Base-by-base conservation (phyloP, 768 basidiomycete species). In the Artomyces pyxidatus region DNA sequence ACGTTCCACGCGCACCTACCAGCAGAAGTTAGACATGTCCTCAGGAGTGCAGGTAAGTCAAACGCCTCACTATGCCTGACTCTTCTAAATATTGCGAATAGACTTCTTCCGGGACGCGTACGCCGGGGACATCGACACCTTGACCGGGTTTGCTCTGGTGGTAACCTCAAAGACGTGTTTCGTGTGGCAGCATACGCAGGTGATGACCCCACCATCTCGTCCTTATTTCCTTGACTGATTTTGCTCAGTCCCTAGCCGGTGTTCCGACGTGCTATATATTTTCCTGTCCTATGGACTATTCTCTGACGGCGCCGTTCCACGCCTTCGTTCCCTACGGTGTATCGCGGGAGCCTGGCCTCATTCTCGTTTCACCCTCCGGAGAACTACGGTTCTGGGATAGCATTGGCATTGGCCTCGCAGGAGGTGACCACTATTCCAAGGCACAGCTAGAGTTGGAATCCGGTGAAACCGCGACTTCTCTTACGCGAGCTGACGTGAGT, bases 331-430 rank as follows among this genome's bases (percentile, higher is more conserved):
- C 88, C 14, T 77, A 77, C 58, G 76, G 76, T 11, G 52, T 73
- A 4, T 73, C 78, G 11, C 78, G 87, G 37, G 93, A 97, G 67
- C 93, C 93, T 3, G 92, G 92, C 22, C 77, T 95, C 32, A 80
- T 96, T 37, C 75, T 94, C 45, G 68, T 88, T 43, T 85, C 85
- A 7, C 68, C 76, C 6, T 67, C 74, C 0, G 93, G 93, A 4
- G 71, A 81, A 54, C 68, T 90, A 48, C 79, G 88, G 30, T 88
- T 89, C 62, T 97, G 93, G 93, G 84, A 92, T 48, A 85, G 82
- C 51, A 84, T 94, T 37, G 83, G 83, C 4, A 86, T 84, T 50
- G 88, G 88, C 14, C 76, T 91, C 12, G 85, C 88, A 2, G 88
- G 88, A 11, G 88, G 86, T 8, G 77, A 85, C 30, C 79, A 80